Conservation (phyloP, 2,329 filamentous ascomycete species). For the Ceratocystis eucalypticola region DNA sequence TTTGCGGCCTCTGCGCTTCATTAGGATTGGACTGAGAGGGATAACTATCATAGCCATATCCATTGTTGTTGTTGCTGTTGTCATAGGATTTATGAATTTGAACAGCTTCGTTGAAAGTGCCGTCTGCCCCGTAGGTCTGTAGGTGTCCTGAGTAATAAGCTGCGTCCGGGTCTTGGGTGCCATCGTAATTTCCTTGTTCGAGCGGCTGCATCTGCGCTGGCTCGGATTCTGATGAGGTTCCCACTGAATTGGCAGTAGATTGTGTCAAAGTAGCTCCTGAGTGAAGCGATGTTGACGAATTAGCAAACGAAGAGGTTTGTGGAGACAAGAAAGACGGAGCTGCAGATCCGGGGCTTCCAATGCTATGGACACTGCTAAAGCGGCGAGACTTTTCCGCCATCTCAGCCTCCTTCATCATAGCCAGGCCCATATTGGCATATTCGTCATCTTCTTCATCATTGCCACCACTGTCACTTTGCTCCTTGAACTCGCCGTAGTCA, state of each 20-base stretch:
- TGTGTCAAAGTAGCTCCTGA: background rate
- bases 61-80: background rate
- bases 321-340: background rate
- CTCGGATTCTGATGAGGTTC: background rate
- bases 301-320: background rate
- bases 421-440: constrained; percentile 68
- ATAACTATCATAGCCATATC: background rate
- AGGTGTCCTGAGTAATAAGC: background rate
- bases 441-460: constrained; percentile 72
- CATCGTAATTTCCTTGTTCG: background rate
- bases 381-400: constrained; percentile 47
- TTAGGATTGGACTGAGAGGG: background rate
- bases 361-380: background rate
- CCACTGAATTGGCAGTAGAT: background rate
- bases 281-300: background rate
- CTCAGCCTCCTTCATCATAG: constrained; percentile 74
- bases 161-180: background rate
- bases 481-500: constrained; percentile 1
- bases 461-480: constrained; percentile 20
- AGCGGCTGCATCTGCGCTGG: background rate
- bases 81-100: background rate
- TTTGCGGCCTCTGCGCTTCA: constrained; percentile 21
- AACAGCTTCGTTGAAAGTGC: background rate
- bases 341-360: background rate
- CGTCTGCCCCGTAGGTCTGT: background rate